Evolutionary conservation across 768 basidiomycete genomes (phyloP).

Genomic region (Leucosporidium creatinivorum): DNA sequence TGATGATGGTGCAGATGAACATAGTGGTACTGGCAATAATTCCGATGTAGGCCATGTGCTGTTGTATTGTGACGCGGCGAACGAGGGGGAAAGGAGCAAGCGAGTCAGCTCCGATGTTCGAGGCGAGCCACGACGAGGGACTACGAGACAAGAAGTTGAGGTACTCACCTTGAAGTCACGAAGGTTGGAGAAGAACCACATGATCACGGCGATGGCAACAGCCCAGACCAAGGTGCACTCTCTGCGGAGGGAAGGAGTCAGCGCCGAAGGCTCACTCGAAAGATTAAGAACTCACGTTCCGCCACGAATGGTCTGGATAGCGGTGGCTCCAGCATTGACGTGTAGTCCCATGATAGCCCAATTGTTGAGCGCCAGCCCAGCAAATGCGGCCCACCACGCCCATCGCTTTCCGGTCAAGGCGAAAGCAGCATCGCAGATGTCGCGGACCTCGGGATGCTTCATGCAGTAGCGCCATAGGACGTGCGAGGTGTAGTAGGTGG

Average conservation of each 20-base stretch:
- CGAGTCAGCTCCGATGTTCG: too few relatives aligned
- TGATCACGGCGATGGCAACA: conserved; percentile 35
- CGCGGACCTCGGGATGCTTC: conserved; percentile 17
- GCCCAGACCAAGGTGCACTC: conserved; percentile 46
- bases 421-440: conserved; percentile 12
- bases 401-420: neutral
- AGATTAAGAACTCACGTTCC: neutral
- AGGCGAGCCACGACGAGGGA: too few relatives aligned
- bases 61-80: too few relatives aligned
- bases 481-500: conserved; percentile 27
- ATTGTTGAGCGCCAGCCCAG: conserved; percentile 34
- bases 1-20: conserved; percentile 48
- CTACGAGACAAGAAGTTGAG: too few relatives aligned
- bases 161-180: too few relatives aligned
- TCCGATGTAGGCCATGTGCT: conserved; percentile 41
- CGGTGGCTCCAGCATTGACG: conserved; percentile 48
- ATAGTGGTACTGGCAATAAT: conserved; percentile 47
- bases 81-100: too few relatives aligned
- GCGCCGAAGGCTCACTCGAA: too few relatives aligned
- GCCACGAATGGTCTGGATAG: conserved; percentile 43
- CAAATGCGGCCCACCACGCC: conserved; percentile 26
- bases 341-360: conserved; percentile 49
- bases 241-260: too few relatives aligned
- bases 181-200: conserved; percentile 30
- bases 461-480: conserved; percentile 34